Base-by-base conservation (phyloP, 495 filamentous ascomycete species). In the Penicillium nucicola region DNA sequence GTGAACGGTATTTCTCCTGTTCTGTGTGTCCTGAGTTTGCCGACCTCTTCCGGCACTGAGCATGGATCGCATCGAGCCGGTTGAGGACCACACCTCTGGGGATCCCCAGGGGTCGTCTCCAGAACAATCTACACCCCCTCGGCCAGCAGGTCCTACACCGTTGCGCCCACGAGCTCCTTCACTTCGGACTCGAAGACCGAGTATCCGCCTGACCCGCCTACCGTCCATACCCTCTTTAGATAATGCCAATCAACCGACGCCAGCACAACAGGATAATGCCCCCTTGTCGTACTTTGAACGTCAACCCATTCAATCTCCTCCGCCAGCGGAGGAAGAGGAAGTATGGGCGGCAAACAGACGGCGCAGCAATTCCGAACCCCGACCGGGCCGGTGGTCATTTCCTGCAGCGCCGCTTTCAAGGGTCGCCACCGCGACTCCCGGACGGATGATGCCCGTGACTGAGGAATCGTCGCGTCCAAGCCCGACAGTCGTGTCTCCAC, bases 351-450 rank as follows among this genome's bases (percentile, higher is more conserved):
- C 50, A 13, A 61, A 59, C 22, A 69, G 74, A 42, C 71, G 74
- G 28, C 74, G 74, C 56, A 77, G 74, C 55, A 75, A 38, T 40
- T 77, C 74, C 12, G 74, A 76, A 40, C 74, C 74, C 22, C 71
- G 66, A 38, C 71, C 60, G 13, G 68, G 69, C 19, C 62, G 68
- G 30, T 77, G 61, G 60, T 72, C 71, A 7, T 58, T 65, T 1
- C 62, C 72, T 4, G 50, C 50, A 14, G 47, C 61, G 28, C 57
- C 62, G 22, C 50, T 68, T 6, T 62, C 75, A 44, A 64, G 69
- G 22, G 50, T 67, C 28, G 54, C 52, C 34, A 62, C 62, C 23
- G 54, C 53, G 37, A 62, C 62, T n/a, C 67, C 64, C 20, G 71
- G 72, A 68, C 60, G 62, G 4, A 65, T 65, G 62, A 44, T 36